phyloP scores from a whole-genome alignment of 140 eudicot genomes.

The Erigeron philadelphicus region DNA sequence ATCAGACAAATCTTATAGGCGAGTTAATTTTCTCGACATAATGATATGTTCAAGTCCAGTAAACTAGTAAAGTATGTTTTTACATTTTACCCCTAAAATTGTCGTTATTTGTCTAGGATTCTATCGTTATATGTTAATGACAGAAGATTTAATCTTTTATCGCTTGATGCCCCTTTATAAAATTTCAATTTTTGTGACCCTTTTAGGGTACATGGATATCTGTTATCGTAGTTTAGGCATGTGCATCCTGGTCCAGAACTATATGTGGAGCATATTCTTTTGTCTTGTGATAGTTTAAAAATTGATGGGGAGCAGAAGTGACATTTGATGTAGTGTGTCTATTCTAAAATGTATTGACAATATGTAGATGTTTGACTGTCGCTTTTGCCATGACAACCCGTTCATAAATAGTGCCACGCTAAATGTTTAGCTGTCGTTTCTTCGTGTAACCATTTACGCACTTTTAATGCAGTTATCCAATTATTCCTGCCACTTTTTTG shows the following conservation, averaged over 20 bases:
- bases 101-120: neutral
- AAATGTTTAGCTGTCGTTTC: neutral
- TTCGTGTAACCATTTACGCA: neutral
- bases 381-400: too few relatives aligned
- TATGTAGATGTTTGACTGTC: neutral
- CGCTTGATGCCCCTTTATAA: neutral
- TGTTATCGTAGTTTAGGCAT: neutral
- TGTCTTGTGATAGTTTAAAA: too few relatives aligned
- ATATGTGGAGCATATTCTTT: neutral
- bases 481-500: too few relatives aligned
- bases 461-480: too few relatives aligned
- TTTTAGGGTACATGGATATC: neutral
- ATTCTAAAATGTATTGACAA: neutral
- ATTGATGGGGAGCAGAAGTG: neutral
- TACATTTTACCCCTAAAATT: slow-evolving; percentile 6
- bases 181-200: neutral
- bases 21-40: slow-evolving; percentile 6
- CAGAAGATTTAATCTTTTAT: slow-evolving; percentile 1
- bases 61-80: slow-evolving; percentile 13
- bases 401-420: neutral
- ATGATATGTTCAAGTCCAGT: slow-evolving; percentile 18
- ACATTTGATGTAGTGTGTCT: neutral
- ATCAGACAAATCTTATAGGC: slow-evolving; percentile 6
- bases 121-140: neutral
- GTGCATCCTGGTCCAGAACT: slow-evolving; percentile 3